These are phyloP conservation scores for Trichoderma harzianum DNA, from an alignment of 2,329 filamentous ascomycete genomes.

Conservation along the genomic window DNA sequence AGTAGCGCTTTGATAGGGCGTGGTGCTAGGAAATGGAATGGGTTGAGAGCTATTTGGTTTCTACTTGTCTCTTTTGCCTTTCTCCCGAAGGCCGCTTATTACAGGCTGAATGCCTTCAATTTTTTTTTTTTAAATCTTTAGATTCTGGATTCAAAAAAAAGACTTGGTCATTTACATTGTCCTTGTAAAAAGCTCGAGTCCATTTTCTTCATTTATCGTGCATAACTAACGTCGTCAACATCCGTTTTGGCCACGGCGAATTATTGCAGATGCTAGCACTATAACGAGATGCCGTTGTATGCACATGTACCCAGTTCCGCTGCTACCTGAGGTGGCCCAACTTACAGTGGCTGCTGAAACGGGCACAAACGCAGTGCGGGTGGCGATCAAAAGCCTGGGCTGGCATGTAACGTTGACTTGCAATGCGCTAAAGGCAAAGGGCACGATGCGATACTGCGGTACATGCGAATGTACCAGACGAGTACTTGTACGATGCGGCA, in stretches of 20 bases:
- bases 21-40: constrained; percentile 1
- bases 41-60: neutral
- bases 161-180: neutral
- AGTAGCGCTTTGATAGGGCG: neutral
- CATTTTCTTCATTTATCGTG: neutral
- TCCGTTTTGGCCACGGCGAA: neutral
- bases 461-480: neutral
- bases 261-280: neutral
- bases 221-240: neutral
- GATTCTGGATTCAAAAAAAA: neutral
- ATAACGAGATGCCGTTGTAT: neutral
- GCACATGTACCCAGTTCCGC: neutral
- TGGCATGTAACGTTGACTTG: constrained; percentile 13
- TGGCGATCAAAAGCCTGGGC: neutral
- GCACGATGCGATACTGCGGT: neutral
- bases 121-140: neutral
- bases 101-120: neutral
- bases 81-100: neutral
- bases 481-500: neutral
- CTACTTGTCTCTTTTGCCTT: neutral
- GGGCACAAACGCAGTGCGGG: neutral
- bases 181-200: neutral
- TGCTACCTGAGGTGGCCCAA: constrained; percentile 1
- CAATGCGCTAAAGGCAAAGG: neutral
- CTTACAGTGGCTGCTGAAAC: neutral